These are phyloP conservation scores for Gastrolobium bilobum DNA, from an alignment of 306 rosid species.

Conservation along the genomic window DNA sequence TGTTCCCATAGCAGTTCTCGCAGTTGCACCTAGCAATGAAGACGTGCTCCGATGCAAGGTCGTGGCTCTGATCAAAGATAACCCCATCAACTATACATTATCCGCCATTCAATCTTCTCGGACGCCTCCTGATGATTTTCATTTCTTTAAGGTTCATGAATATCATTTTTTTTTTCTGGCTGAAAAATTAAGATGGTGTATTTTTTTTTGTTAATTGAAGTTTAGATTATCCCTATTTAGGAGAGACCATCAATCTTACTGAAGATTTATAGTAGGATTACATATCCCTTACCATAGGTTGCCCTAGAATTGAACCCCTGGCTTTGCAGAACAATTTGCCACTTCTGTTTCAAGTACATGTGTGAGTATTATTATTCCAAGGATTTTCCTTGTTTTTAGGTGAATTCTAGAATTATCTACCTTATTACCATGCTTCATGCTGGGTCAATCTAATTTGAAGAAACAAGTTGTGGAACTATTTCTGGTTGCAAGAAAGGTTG, in stretches of 20 bases:
- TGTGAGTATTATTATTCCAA: too few relatives aligned
- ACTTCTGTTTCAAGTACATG: too few relatives aligned
- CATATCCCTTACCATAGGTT: neutral
- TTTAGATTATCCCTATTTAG: neutral
- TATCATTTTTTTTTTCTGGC: too few relatives aligned
- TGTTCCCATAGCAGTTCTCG: conserved; percentile 68
- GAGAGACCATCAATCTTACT: neutral
- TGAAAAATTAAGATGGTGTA: neutral
- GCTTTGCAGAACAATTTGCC: too few relatives aligned
- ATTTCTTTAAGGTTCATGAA: conserved; percentile 70
- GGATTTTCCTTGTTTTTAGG: too few relatives aligned
- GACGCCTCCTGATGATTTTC: conserved; percentile 61
- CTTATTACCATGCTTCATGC: neutral
- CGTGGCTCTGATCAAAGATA: conserved; percentile 78
- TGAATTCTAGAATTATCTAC: neutral
- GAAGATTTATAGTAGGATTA: neutral
- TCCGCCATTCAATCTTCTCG: conserved; percentile 66
- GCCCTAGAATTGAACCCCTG: too few relatives aligned
- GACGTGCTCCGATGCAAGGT: conserved; percentile 92
- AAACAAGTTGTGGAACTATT: conserved; percentile 26
- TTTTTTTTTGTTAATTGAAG: neutral
- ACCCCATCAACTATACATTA: conserved; percentile 69
- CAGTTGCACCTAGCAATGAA: conserved; percentile 73
- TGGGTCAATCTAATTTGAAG: neutral
- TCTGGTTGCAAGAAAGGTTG: neutral